Percentiles rank a stretch among this genome's conserved stretches.
phyloP scores from a whole-genome alignment of 345 rosid genomes.

The Firmiana major region DNA sequence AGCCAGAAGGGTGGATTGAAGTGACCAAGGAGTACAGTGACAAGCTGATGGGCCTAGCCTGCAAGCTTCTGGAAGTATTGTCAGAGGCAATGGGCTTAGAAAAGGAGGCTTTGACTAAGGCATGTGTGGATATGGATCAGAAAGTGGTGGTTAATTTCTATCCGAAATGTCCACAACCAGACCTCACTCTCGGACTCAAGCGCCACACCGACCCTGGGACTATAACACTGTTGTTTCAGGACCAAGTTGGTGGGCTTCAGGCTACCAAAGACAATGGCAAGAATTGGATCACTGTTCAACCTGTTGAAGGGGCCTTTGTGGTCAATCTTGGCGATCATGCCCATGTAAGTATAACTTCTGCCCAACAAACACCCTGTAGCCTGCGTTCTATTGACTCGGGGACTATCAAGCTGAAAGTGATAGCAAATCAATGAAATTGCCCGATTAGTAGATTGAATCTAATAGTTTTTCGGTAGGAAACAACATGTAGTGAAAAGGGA shows the following conservation, averaged over 20 bases:
- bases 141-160: conserved; percentile 87
- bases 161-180: conserved; percentile 94
- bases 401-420: too few relatives aligned
- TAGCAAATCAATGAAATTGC: neutral
- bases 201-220: conserved; percentile 97
- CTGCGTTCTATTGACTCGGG: too few relatives aligned
- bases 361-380: too few relatives aligned
- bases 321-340: conserved; percentile 98
- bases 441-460: neutral
- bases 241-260: conserved; percentile 91
- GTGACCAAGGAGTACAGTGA: conserved; percentile 72
- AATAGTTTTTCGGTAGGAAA: too few relatives aligned
- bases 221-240: conserved; percentile 85
- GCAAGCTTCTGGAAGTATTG: conserved; percentile 75
- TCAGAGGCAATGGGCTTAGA: conserved; percentile 93
- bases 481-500: neutral
- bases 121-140: conserved; percentile 95
- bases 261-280: conserved; percentile 81
- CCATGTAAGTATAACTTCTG: conserved; percentile 42
- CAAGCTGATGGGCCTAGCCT: conserved; percentile 67
- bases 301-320: conserved; percentile 84
- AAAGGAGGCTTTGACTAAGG: conserved; percentile 71
- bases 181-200: conserved; percentile 91
- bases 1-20: conserved; percentile 82
- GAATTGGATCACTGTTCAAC: conserved; percentile 94